Evolutionary conservation across 2,329 filamentous ascomycete genomes (phyloP).

Genomic region (Dactylellina haptotyla): DNA sequence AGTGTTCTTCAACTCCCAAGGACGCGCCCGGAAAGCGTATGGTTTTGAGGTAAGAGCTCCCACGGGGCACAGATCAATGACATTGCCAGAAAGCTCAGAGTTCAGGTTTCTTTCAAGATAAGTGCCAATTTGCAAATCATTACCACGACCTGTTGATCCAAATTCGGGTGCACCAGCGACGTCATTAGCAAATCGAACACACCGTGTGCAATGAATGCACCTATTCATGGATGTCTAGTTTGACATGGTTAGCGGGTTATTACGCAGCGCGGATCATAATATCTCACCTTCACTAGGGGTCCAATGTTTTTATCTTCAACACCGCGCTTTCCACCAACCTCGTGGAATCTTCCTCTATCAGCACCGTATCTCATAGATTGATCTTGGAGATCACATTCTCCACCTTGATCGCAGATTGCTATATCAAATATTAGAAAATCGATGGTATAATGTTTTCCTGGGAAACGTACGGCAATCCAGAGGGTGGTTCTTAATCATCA

Average conservation of each 20-base stretch:
- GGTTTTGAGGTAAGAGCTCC: slow-evolving; percentile 96
- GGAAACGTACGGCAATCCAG: slow-evolving; percentile 56
- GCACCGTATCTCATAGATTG: slow-evolving; percentile 99
- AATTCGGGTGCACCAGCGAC: slow-evolving; percentile 94
- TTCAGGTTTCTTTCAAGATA: slow-evolving; percentile 95
- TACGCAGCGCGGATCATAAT: slow-evolving; percentile 58
- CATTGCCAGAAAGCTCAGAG: slow-evolving; percentile 93
- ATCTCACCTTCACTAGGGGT: slow-evolving; percentile 78
- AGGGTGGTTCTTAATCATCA: slow-evolving; percentile 54
- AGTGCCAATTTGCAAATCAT: slow-evolving; percentile 97
- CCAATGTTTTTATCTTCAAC: slow-evolving; percentile 99
- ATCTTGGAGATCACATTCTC: slow-evolving; percentile 98
- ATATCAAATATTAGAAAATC: slow-evolving; percentile 30
- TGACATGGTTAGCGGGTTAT: slow-evolving; percentile 27
- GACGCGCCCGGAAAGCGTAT: slow-evolving; percentile 94
- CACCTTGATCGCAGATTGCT: slow-evolving; percentile 92
- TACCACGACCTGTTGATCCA: slow-evolving; percentile 92
- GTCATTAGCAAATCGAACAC: slow-evolving; percentile 97
- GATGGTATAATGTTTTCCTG: neutral
- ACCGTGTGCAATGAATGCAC: slow-evolving; percentile 98
- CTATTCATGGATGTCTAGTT: slow-evolving; percentile 92
- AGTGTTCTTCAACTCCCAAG: slow-evolving; percentile 96
- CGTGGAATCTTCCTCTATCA: slow-evolving; percentile 96
- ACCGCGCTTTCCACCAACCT: slow-evolving; percentile 92
- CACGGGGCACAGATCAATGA: slow-evolving; percentile 97